phyloP scores from a whole-genome alignment of 345 rosid genomes.

The Salix purpurea region DNA sequence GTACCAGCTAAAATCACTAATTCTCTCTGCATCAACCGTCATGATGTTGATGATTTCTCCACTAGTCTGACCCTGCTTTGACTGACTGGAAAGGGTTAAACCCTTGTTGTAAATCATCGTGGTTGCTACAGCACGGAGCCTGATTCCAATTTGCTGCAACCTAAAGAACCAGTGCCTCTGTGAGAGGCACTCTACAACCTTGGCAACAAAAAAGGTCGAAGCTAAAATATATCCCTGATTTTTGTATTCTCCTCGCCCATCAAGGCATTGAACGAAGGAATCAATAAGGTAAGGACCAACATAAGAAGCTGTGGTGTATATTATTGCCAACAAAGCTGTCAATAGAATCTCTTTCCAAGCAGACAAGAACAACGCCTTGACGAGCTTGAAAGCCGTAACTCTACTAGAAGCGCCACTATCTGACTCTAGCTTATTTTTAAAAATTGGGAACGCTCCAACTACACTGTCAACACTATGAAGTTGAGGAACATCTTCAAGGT shows the following conservation, averaged over 20 bases:
- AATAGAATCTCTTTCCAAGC: conserved; percentile 24
- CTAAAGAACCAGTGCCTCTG: conserved; percentile 27
- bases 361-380: conserved; percentile 15
- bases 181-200: conserved; percentile 30
- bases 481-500: conserved; percentile 29
- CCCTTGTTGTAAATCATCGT: conserved; percentile 25
- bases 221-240: conserved; percentile 31
- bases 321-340: conserved; percentile 17
- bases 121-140: conserved; percentile 17
- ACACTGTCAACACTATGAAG: conserved; percentile 22
- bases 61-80: conserved; percentile 30
- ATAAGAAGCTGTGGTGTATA: conserved; percentile 25
- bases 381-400: conserved; percentile 18
- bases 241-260: conserved; percentile 13
- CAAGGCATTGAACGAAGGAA: conserved; percentile 32
- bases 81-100: conserved; percentile 24
- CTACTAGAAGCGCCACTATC: not conserved
- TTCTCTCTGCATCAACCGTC: conserved; percentile 33
- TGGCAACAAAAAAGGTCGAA: conserved; percentile 23
- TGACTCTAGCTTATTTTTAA: conserved; percentile 16
- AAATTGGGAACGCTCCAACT: conserved; percentile 12
- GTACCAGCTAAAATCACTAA: conserved; percentile 26
- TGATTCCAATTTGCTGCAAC: conserved; percentile 27
- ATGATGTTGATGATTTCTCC: conserved; percentile 37
- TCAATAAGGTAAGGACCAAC: conserved; percentile 40